phyloP scores from a whole-genome alignment of 257 asterid genomes.

The Ophiorrhiza pumila region DNA sequence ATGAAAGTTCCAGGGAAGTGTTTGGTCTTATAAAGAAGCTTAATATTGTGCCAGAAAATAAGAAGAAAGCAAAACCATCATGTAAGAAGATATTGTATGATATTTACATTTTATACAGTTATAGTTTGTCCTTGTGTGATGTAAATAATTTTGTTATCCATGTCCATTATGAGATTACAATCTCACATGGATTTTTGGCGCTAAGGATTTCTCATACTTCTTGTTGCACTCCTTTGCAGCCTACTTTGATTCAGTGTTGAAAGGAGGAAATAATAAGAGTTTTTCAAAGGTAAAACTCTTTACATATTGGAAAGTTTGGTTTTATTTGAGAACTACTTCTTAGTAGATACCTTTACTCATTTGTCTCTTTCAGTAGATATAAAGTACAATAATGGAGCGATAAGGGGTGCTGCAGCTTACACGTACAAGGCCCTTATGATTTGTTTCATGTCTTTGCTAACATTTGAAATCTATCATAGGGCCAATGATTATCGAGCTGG shows the following conservation, averaged over 20 bases:
- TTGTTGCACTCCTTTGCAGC: conserved; percentile 50
- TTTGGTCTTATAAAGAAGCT: conserved; percentile 86
- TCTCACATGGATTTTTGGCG: background rate
- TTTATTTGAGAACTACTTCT: background rate
- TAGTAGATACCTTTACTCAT: background rate
- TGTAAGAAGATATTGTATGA: conserved; percentile 43
- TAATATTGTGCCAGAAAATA: conserved; percentile 57
- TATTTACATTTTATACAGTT: background rate
- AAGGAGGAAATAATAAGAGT: conserved; percentile 45
- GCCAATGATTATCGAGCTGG: background rate
- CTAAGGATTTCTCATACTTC: conserved; percentile 16
- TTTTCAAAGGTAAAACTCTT: conserved; percentile 60
- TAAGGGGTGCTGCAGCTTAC: background rate
- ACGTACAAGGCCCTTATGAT: background rate
- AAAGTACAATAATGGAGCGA: background rate
- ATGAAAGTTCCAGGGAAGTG: conserved; percentile 77
- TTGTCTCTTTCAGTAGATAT: background rate
- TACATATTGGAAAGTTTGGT: conserved; percentile 1
- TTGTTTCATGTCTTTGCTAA: background rate
- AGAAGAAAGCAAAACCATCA: conserved; percentile 64
- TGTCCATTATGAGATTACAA: background rate
- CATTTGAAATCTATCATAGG: background rate
- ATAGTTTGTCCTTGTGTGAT: background rate
- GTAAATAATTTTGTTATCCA: background rate
- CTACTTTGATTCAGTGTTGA: conserved; percentile 61